Conservation (phyloP, 2,329 filamentous ascomycete species). For the Ceratocystis albifundus region DNA sequence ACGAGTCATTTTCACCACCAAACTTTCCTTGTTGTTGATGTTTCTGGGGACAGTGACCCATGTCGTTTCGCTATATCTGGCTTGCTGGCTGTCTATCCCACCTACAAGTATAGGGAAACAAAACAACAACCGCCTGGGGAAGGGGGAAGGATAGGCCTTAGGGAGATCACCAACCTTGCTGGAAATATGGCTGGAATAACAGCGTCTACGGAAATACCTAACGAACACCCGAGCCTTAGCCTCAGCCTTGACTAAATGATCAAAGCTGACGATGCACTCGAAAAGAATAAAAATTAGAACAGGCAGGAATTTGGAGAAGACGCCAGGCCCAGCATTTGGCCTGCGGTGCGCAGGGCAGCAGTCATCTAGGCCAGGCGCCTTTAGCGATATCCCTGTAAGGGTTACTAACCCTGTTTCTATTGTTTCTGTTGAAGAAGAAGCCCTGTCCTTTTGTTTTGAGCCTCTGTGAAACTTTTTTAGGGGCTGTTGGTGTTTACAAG, state of each 20-base stretch:
- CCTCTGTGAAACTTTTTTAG: no score
- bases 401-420: no score
- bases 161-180: neutral
- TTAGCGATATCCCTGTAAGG: neutral
- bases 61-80: conserved; percentile 1
- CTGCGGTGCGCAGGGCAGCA: neutral
- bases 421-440: no score
- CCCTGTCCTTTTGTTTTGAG: no score
- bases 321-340: neutral
- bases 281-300: neutral
- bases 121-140: neutral
- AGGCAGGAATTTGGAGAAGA: neutral
- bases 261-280: neutral
- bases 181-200: neutral
- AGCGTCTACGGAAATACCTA: conserved; percentile 5
- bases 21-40: neutral
- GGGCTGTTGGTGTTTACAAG: no score
- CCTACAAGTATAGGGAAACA: neutral
- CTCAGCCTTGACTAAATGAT: neutral
- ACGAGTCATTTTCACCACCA: neutral
- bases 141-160: neutral
- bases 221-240: neutral
- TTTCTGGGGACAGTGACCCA: neutral
- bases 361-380: neutral
- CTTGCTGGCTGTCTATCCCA: neutral